Conservation (phyloP, 2,329 filamentous ascomycete species). For the Xylaria sp. region DNA sequence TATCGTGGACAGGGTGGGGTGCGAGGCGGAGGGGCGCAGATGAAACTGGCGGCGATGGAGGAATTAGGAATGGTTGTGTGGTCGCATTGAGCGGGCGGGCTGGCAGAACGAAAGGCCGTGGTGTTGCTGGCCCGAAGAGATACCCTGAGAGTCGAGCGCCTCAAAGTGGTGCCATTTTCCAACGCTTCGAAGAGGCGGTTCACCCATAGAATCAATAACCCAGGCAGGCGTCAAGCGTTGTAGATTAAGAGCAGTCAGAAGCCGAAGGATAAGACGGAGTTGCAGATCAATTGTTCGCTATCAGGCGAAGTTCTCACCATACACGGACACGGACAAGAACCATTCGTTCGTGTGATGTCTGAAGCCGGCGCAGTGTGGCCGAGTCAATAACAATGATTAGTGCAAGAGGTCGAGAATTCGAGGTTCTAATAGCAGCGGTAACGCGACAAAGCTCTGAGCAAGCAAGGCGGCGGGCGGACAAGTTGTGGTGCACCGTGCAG, state of each 20-base stretch:
- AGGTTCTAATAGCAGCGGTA: constrained; percentile 2
- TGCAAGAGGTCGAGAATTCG: constrained; percentile 7
- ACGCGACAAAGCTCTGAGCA: constrained; percentile 29
- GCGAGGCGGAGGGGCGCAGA: constrained; percentile 22
- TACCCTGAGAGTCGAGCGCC: constrained; percentile 37
- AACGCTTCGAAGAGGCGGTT: constrained; percentile 38
- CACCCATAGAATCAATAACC: constrained; percentile 43
- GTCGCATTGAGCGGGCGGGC: constrained; percentile 31
- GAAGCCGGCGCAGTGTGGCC: constrained; percentile 5
- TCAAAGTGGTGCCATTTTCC: constrained; percentile 50
- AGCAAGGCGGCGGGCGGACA: constrained; percentile 21
- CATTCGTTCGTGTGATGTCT: constrained; percentile 10
- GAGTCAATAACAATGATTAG: background rate
- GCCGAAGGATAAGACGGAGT: background rate
- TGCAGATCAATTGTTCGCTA: constrained; percentile 23
- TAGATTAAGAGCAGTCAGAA: background rate
- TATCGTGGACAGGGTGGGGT: constrained; percentile 21
- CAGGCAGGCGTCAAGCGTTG: constrained; percentile 10
- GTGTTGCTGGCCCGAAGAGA: constrained; percentile 17
- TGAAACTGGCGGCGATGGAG: constrained; percentile 24
- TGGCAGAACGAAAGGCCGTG: constrained; percentile 10
- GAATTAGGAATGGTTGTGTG: constrained; percentile 17
- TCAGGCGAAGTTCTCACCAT: constrained; percentile 16
- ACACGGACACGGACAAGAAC: background rate
- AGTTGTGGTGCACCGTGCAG: constrained; percentile 29